Evolutionary conservation across 768 basidiomycete genomes (phyloP), one percentile per base, ranked within the genome.

Genomic region (Russula griseocarnosa): DNA sequence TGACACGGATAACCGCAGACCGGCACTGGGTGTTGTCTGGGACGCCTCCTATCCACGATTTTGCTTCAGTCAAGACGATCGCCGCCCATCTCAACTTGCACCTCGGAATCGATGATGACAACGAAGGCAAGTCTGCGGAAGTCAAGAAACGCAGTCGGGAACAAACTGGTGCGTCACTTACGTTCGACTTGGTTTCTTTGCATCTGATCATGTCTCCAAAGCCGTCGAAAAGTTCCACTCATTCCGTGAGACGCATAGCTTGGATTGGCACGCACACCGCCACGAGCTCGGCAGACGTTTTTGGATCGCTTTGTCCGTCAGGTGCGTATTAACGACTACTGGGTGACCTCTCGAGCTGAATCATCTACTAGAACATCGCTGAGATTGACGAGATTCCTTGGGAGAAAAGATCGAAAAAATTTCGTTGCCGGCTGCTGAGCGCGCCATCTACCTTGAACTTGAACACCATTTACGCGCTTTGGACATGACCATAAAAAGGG

Each of bases 301-400:
- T 73, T 94, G 49, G 81, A 93, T 68, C 86, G 80, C 53, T 94
- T 89, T 68, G 90, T 93, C 66, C 85, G 92, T 69, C 92, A 94
- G 83, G 92, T 91, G 65, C 9, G 82, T 72, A 63, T 60, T 24
- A 10, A 34, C 1, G 20, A 32, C 18, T 24, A 28, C 26, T 20
- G 30, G 24, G 26, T 22, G 14, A 54, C 22, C 40, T 20, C 6
- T 13, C 10, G 11, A 20, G 28, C 58, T 62, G 53, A 47, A 36
- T 13, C 54, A 36, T 20, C 34, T 68, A 62, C 10, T 69, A 97
- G 88, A 97, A 97, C 70, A 86, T 95, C 56, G 94, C 95, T 10
- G 95, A 98, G 76, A 98, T 97, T 61, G 94, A 94, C 65, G 95
- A 98, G 75, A 98, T 98, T 61, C 89, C 90, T 1, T 92, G 86